Evolutionary conservation across 768 basidiomycete genomes (phyloP), one percentile per base, ranked within the genome.

Genomic region (Suillus subluteus): DNA sequence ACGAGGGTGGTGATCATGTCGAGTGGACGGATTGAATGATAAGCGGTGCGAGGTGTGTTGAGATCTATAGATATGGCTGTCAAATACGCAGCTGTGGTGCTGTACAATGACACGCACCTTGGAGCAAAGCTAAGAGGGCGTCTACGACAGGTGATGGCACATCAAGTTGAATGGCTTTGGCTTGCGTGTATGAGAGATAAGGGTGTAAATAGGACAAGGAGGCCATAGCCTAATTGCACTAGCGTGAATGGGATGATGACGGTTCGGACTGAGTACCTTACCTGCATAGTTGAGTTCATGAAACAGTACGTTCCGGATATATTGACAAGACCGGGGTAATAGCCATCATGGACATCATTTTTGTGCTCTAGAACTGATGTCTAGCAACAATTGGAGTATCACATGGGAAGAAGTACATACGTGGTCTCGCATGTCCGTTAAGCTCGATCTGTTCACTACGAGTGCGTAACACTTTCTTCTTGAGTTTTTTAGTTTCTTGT

Each of bases 261-360:
- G 0, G 13, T 59, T 18, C 38, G 62, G 70, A 73, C 75, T 74
- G 72, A 26, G 26, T 41, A 59, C 23, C 38, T 41, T 41, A 87
- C 94, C 86, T 98, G 97, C 12, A 98, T 81, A 3, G 95, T 95
- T 15, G 97, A 96, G 76, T 99, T 97, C 89, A 98, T 93, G 82
- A 98, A 99, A 75, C 97, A 98, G 70, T 97, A 93, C 62, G 95
- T 97, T 13, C 96, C 96, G 11, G 95, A 96, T 44, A 96, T 91
- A 73, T 98, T 98, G 74, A 98, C 92, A 61, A 98, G 89, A 0
- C 96, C 96, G 2, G 96, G 92, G 77, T 94, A 98, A 72, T 88
- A 84, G 26, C 84, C 82, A 18, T 83, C 73, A 40, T 52, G 56
- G 18, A 50, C 52, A 37, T 70, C 76, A 56, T 73, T 73, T 67